A percentile compares a stretch with the other conserved stretches of the same genome.
phyloP scores from a whole-genome alignment of 345 rosid species.

The Brassica carinata region DNA sequence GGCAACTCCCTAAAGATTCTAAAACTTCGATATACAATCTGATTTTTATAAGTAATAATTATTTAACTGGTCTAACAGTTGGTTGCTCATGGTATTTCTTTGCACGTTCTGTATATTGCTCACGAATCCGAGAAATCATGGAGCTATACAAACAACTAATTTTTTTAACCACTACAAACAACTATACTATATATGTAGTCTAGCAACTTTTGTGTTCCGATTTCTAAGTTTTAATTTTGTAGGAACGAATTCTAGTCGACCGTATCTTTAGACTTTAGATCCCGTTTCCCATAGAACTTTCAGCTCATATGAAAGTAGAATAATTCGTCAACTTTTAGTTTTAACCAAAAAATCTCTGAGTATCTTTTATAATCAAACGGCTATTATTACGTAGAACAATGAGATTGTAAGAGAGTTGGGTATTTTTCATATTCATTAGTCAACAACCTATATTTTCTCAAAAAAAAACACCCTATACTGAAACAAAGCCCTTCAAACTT shows the following conservation, averaged over 20 bases:
- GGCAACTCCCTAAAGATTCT: not conserved
- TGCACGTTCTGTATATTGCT: conserved; percentile 13
- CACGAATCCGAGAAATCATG: conserved; percentile 23
- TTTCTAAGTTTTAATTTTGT: conserved; percentile 4
- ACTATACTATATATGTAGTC: conserved; percentile 10
- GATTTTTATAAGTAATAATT: not conserved
- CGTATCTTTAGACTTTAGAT: conserved; percentile 21
- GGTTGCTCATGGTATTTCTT: not conserved
- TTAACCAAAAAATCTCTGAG: not conserved
- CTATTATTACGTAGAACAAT: conserved; percentile 22
- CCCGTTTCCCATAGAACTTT: conserved; percentile 22
- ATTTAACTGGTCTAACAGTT: not conserved
- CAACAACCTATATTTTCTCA: not conserved
- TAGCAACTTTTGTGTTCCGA: conserved; percentile 15
- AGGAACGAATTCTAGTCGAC: not conserved
- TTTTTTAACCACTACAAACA: not conserved
- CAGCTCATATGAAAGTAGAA: conserved; percentile 13
- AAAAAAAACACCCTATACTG: conserved; percentile 2
- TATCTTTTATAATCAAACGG: not conserved
- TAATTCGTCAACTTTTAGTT: not conserved
- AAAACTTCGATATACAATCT: not conserved
- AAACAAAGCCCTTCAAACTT: conserved; percentile 2
- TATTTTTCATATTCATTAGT: conserved; percentile 13
- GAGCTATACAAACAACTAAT: not conserved
- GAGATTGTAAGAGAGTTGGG: conserved; percentile 20